Base-by-base conservation (phyloP, 495 filamentous ascomycete genomes). In the Pseudotulostoma volvatum region DNA sequence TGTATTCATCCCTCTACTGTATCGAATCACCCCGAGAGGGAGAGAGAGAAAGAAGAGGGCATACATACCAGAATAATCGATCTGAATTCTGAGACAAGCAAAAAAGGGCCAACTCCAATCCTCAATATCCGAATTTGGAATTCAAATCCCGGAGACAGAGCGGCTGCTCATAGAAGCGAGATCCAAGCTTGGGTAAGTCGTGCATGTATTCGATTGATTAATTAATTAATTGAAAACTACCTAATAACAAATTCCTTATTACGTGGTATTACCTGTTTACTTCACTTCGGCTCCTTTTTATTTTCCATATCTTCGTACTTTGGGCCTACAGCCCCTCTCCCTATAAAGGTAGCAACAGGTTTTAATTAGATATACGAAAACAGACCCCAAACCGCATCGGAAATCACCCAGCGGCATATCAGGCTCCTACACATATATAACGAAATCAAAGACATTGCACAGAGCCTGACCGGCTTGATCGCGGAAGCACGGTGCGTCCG, bases 381-480 rank as follows among this genome's bases (percentile, higher is more conserved):
- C 52, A 34, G 53, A 59, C 34, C 50, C 56, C 4, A 34, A 7
- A 18, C 7, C 5, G 17, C 39, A 0, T 44, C 63, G 40, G 48
- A 50, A n/a, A 62, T 68, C 7, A 71, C 84, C 18, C 66, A 76
- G 36, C 60, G 53, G 4, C 79, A 85, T 54, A 84, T 84, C 45
- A 61, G 59, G 40, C 63, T 77, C 1, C 58, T 88, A 4, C 78
- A 83, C 48, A 61, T 74, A 37, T 86, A 86, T 63, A 88, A 88
- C 53, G 82, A 84, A 44, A 75, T 85, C 48, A 72, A 76, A 36
- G 82, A 86, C 52, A 57, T 80, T 2, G 81, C 71, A 0, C 76
- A 77, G 51, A 79, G 79, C 0, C 50, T 88, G 13, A 74, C 84
- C 56, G 78, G 79, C 0, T 47, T 86, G 35, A 69, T 88, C 49